phyloP scores from a whole-genome alignment of 176 grass and related monocot genomes.

The Panicum miliaceum region DNA sequence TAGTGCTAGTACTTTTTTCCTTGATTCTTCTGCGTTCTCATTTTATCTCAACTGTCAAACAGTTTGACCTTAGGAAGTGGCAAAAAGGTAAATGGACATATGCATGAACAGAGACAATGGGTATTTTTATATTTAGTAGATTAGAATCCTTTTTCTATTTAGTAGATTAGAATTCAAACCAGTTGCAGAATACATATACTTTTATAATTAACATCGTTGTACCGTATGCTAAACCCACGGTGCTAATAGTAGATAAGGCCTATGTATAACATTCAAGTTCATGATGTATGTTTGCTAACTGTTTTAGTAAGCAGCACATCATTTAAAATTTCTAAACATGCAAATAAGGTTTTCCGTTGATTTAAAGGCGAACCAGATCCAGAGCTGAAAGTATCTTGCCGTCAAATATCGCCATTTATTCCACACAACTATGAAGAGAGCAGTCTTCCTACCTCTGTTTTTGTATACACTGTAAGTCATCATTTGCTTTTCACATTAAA shows the following conservation, averaged over 20 bases:
- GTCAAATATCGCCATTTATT: slow-evolving; percentile 99
- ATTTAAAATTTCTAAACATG: not conserved
- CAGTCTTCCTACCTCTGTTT: slow-evolving; percentile 91
- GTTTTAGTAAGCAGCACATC: slow-evolving; percentile 1
- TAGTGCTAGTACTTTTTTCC: not conserved
- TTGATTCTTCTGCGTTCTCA: not conserved
- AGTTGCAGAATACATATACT: not conserved
- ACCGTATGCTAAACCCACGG: not conserved
- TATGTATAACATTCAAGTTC: not conserved
- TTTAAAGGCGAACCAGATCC: slow-evolving; percentile 91
- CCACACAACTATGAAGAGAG: slow-evolving; percentile 94
- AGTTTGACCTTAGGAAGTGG: not conserved
- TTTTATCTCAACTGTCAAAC: not conserved
- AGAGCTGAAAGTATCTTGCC: slow-evolving; percentile 94
- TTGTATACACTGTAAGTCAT: slow-evolving; percentile 89
- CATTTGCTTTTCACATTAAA: slow-evolving; percentile 30
- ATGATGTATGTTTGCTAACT: slow-evolving; percentile 22
- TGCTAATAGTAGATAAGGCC: not conserved
- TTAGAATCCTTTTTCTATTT: not conserved
- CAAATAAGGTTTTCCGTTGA: slow-evolving; percentile 43
- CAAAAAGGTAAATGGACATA: not conserved
- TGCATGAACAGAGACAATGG: not conserved
- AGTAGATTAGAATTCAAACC: not conserved
- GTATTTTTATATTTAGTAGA: not conserved
- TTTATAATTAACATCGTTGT: slow-evolving; percentile 18